Base-by-base conservation (phyloP, 768 basidiomycete species). In the Rhodotorula toruloides region DNA sequence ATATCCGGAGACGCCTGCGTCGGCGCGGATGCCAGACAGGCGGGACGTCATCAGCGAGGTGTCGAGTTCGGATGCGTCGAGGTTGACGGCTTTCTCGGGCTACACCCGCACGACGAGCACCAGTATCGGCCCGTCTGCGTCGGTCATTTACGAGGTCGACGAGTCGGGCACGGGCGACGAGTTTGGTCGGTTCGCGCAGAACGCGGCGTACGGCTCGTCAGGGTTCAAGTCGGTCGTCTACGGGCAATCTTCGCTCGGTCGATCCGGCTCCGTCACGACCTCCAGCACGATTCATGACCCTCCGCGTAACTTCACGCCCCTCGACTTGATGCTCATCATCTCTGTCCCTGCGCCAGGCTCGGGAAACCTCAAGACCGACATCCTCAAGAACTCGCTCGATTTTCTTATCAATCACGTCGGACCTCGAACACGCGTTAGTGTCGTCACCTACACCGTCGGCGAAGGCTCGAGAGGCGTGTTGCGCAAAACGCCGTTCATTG, bases 361-460 rank as follows among this genome's bases (percentile, higher is more conserved):
- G 72, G 73, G 77, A 2, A 89, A 90, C 11, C 84, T 98, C 71
- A 97, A 97, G 78, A 75, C 88, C 54, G 87, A 90, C 47, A 88
- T 98, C 32, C 89, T 99, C 80, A 87, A 86, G 75, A 83, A 87
- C 14, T 87, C 92, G 0, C 81, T 99, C 43, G 88, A 92, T 73
- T 97, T 97, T 76, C 77, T 90, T 56, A 79, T 96, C 48, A 85
- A 86, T 21, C 86, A 87, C 14, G 77, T 96, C 60, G 85, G 87
- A 9, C 79, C 81, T 25, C 85, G 82, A 73, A 96, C 97, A 74
- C 84, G 96, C 8, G 74, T 99, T 65, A 89, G 89, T 70, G 74
- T 98, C 72, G 91, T 98, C 32, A 92, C 92, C 0, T 98, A 92
- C 71, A 90, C 97, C 76, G 87, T 90, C 13, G 94, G 93, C 21